These are phyloP conservation scores for Pseudogymnoascus sp. DNA, from an alignment of 2,329 filamentous ascomycete genomes.

Conservation along the genomic window DNA sequence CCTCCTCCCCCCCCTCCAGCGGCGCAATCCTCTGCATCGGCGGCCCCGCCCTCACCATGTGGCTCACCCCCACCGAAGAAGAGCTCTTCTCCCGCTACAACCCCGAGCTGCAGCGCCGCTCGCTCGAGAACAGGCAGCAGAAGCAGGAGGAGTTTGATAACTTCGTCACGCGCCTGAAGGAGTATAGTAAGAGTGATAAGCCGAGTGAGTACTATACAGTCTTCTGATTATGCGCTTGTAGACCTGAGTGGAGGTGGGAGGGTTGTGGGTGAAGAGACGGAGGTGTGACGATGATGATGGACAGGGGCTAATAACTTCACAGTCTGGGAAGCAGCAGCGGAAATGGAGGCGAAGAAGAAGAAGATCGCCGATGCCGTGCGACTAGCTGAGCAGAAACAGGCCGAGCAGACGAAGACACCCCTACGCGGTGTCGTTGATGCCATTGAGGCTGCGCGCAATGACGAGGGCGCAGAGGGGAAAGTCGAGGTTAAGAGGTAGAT, in stretches of 20 bases:
- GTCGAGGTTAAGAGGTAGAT: background rate
- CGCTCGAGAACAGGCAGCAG: constrained; percentile 70
- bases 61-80: constrained; percentile 77
- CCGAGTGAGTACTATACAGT: constrained; percentile 58
- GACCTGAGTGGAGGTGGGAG: too few species aligned
- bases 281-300: too few species aligned
- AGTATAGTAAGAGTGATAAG: constrained; percentile 85
- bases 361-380: constrained; percentile 22
- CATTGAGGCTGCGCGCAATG: background rate
- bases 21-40: constrained; percentile 68
- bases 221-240: background rate
- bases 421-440: background rate
- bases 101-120: constrained; percentile 84
- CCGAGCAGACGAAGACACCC: background rate
- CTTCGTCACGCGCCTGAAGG: constrained; percentile 77
- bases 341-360: constrained; percentile 33
- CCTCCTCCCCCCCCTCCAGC: constrained; percentile 48
- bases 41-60: constrained; percentile 73
- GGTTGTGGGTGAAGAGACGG: too few species aligned
- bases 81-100: constrained; percentile 90
- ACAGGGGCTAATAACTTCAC: constrained; percentile 9
- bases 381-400: background rate
- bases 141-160: constrained; percentile 82
- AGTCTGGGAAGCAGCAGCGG: constrained; percentile 43
- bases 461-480: background rate